Evolutionary conservation across 1,139 yeast species (phyloP).

Genomic region (Candida smagusa): DNA sequence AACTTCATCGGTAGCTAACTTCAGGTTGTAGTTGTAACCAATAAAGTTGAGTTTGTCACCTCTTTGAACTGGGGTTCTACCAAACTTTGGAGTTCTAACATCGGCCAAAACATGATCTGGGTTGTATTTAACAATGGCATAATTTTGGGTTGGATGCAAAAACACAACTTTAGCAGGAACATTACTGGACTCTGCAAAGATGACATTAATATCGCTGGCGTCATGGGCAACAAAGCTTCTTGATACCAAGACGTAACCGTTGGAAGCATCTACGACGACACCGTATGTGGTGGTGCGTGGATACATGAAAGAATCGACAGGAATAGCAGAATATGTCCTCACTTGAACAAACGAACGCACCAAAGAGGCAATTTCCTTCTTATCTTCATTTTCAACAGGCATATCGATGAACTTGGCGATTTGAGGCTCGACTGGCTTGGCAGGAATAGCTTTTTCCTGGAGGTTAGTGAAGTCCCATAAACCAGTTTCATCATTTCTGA

Average conservation of each 20-base stretch:
- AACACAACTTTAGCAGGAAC: slow-evolving; percentile 80
- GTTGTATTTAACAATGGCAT: slow-evolving; percentile 81
- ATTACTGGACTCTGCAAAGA: slow-evolving; percentile 82
- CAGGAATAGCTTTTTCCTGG: slow-evolving; percentile 60
- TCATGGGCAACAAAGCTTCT: slow-evolving; percentile 83
- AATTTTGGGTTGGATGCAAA: slow-evolving; percentile 85
- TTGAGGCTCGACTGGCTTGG: slow-evolving; percentile 45
- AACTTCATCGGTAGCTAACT: slow-evolving; percentile 74
- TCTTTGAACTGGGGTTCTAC: slow-evolving; percentile 57
- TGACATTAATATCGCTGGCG: slow-evolving; percentile 70
- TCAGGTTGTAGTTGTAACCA: slow-evolving; percentile 71
- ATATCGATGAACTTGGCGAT: slow-evolving; percentile 70
- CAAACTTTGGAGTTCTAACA: slow-evolving; percentile 59
- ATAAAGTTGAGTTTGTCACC: slow-evolving; percentile 76
- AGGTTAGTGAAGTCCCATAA: slow-evolving; percentile 79
- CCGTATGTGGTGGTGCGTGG: slow-evolving; percentile 69
- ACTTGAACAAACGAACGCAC: slow-evolving; percentile 64
- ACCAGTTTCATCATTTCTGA: slow-evolving; percentile 79
- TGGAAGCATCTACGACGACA: slow-evolving; percentile 71
- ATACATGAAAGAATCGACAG: slow-evolving; percentile 71
- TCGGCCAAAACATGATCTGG: slow-evolving; percentile 52
- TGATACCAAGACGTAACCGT: slow-evolving; percentile 79
- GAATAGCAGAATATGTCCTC: slow-evolving; percentile 59
- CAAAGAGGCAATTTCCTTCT: slow-evolving; percentile 49
- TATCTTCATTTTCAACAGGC: slow-evolving; percentile 50